Evolutionary conservation across 2,329 filamentous ascomycete genomes (phyloP).

Genomic region (Bertia moriformis): DNA sequence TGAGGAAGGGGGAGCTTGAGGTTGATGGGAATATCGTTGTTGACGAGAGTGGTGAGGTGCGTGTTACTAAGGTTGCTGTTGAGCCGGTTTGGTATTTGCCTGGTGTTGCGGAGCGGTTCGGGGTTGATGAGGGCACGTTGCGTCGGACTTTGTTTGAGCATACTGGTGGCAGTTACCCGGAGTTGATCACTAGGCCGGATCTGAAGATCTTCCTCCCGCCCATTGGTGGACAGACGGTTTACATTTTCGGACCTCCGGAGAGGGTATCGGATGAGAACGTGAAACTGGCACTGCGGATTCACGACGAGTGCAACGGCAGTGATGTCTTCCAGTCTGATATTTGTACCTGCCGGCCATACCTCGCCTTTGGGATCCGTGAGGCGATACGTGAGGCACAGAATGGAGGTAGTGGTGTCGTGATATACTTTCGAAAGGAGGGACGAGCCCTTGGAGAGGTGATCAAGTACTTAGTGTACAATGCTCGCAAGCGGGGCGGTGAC

Average conservation of each 20-base stretch:
- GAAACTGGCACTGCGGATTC: slow-evolving; percentile 6
- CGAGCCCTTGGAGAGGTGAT: slow-evolving; percentile 88
- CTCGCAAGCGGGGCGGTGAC: slow-evolving; percentile 64
- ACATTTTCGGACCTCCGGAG: slow-evolving; percentile 7
- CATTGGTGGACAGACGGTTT: slow-evolving; percentile 7
- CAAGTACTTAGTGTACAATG: slow-evolving; percentile 75
- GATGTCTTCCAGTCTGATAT: slow-evolving; percentile 98
- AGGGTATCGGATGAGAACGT: slow-evolving; percentile 6
- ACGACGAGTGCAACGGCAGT: slow-evolving; percentile 76
- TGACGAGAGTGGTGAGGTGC: slow-evolving; percentile 5
- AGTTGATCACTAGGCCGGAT: slow-evolving; percentile 6
- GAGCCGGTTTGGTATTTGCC: slow-evolving; percentile 8
- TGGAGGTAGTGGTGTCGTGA: slow-evolving; percentile 84
- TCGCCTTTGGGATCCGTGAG: slow-evolving; percentile 94
- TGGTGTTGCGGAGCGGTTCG: slow-evolving; percentile 6
- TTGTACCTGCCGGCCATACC: slow-evolving; percentile 87
- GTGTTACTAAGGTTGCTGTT: slow-evolving; percentile 7
- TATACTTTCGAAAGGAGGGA: slow-evolving; percentile 97
- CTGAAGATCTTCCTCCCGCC: slow-evolving; percentile 8
- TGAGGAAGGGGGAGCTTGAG: slow-evolving; percentile 4
- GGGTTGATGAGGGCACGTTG: slow-evolving; percentile 5
- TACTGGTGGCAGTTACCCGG: slow-evolving; percentile 7
- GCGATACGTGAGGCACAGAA: slow-evolving; percentile 94
- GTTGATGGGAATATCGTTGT: slow-evolving; percentile 6
- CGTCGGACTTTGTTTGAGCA: slow-evolving; percentile 6